phyloP scores from a whole-genome alignment of 176 grass and related monocot genomes.

The Avena atlantica region DNA sequence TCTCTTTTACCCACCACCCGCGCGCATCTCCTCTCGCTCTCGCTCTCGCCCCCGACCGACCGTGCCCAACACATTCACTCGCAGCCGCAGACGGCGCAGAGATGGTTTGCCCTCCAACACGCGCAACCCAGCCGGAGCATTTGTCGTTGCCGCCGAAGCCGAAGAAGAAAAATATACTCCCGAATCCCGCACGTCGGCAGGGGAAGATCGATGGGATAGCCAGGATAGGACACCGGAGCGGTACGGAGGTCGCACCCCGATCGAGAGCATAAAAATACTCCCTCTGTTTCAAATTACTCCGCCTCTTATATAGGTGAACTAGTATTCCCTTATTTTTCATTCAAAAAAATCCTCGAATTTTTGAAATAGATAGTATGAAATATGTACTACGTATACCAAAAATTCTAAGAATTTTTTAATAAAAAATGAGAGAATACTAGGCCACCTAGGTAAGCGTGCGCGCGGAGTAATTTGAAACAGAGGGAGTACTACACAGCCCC shows the following conservation, averaged over 20 bases:
- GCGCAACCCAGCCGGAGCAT: background rate
- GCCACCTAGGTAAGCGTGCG: too few relatives aligned
- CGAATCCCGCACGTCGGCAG: slow-evolving; percentile 18
- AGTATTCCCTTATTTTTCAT: too few relatives aligned
- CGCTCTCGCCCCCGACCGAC: background rate
- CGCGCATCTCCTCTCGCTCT: background rate
- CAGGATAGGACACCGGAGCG: background rate
- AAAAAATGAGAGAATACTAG: too few relatives aligned
- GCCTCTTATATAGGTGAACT: too few relatives aligned
- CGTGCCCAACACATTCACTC: background rate
- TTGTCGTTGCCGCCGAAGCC: background rate
- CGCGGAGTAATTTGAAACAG: too few relatives aligned
- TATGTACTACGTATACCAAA: too few relatives aligned
- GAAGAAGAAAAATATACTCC: background rate
- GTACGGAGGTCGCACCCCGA: background rate
- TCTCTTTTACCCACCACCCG: background rate
- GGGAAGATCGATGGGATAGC: background rate
- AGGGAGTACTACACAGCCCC: too few relatives aligned
- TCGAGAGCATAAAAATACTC: background rate
- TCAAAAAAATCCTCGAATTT: too few relatives aligned
- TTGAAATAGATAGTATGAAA: too few relatives aligned
- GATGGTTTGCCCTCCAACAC: background rate
- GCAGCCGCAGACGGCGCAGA: background rate
- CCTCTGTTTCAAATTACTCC: too few relatives aligned
- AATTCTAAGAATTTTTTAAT: too few relatives aligned